These are phyloP conservation scores for Naganishia vaughanmartiniae DNA, from an alignment of 768 basidiomycete species.

Conservation along the genomic window DNA sequence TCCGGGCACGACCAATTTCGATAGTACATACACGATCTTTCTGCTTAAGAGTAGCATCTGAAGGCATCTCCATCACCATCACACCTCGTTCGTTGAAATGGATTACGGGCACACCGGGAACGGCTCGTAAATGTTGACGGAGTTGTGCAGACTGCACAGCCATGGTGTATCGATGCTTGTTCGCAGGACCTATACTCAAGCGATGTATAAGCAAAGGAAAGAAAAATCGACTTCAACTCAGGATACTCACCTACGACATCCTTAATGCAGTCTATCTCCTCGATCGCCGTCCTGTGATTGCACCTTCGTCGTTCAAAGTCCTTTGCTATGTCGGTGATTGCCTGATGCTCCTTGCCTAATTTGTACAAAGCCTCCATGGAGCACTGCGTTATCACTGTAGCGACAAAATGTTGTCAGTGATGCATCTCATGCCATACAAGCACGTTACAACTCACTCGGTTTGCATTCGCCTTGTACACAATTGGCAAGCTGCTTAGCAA, in stretches of 20 bases:
- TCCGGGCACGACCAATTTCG: neutral
- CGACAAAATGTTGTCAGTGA: neutral
- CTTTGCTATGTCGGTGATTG: conserved; percentile 83
- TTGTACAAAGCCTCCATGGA: conserved; percentile 91
- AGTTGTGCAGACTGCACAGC: conserved; percentile 77
- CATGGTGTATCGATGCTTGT: conserved; percentile 88
- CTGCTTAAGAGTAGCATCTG: conserved; percentile 66
- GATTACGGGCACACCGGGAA: conserved; percentile 83
- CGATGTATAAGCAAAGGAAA: neutral
- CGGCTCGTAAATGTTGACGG: conserved; percentile 64
- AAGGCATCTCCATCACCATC: conserved; percentile 87
- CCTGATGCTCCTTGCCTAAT: conserved; percentile 69
- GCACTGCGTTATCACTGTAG: conserved; percentile 95
- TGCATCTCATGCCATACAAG: conserved; percentile 43
- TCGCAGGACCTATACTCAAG: conserved; percentile 55
- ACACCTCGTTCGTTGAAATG: conserved; percentile 84
- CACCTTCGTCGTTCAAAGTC: conserved; percentile 89
- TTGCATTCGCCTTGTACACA: conserved; percentile 86
- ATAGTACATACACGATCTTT: conserved; percentile 58
- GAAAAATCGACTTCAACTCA: neutral
- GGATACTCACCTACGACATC: conserved; percentile 70
- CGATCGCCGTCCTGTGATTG: conserved; percentile 84
- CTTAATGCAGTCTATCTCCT: conserved; percentile 74
- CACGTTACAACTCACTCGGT: conserved; percentile 71
- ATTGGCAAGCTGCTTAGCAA: conserved; percentile 68